phyloP scores from a whole-genome alignment of 768 basidiomycete genomes.

The Heimioporus sp. region DNA sequence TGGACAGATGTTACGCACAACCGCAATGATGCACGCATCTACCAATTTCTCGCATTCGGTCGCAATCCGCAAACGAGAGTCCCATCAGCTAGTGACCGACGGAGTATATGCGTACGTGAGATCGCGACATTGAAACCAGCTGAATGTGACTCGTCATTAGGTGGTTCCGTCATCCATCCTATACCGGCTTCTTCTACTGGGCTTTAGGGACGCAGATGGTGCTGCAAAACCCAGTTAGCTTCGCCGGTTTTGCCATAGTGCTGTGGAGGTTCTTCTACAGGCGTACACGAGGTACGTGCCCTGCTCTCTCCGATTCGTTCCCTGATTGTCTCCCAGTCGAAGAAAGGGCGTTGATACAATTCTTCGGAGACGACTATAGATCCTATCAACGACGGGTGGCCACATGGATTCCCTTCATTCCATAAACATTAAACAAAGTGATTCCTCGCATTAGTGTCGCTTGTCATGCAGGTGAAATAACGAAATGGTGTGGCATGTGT shows the following conservation, averaged over 20 bases:
- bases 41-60: slow-evolving; percentile 92
- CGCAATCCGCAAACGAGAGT: slow-evolving; percentile 66
- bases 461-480: slow-evolving; percentile 2
- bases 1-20: slow-evolving; percentile 79
- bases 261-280: slow-evolving; percentile 87
- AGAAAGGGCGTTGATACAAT: slow-evolving; percentile 72
- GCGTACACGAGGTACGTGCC: slow-evolving; percentile 69
- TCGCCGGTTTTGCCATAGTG: slow-evolving; percentile 60
- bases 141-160: slow-evolving; percentile 4
- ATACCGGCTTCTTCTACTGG: slow-evolving; percentile 98
- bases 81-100: slow-evolving; percentile 80
- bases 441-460: not conserved
- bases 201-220: slow-evolving; percentile 91
- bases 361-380: slow-evolving; percentile 89
- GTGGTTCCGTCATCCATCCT: slow-evolving; percentile 89
- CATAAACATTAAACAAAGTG: slow-evolving; percentile 35
- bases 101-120: slow-evolving; percentile 82
- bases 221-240: slow-evolving; percentile 80
- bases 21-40: slow-evolving; percentile 96
- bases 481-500: slow-evolving; percentile 19
- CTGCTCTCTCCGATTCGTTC: not conserved
- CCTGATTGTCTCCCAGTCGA: slow-evolving; percentile 54
- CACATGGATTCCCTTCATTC: slow-evolving; percentile 87
- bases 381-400: slow-evolving; percentile 73
- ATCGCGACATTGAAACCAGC: not conserved